phyloP scores from a whole-genome alignment of 148 eudicot species.

The Diospyros lotus region DNA sequence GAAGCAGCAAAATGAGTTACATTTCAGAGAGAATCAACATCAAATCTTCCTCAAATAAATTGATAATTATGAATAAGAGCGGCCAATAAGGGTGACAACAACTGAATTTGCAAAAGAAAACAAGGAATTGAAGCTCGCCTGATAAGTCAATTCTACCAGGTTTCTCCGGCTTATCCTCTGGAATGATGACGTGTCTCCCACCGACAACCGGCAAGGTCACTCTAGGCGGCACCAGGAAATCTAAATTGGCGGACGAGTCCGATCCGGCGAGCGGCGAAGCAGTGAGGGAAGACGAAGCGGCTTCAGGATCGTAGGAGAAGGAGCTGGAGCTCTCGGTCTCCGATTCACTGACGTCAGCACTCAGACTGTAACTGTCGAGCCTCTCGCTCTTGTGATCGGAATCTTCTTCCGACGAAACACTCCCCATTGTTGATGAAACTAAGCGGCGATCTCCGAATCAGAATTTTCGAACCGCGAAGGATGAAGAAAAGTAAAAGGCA shows the following conservation, averaged over 20 bases:
- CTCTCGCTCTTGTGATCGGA: conserved; percentile 7
- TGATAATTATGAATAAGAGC: background rate
- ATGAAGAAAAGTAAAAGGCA: background rate
- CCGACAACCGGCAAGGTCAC: background rate
- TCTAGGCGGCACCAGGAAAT: background rate
- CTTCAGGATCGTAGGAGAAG: conserved; percentile 7
- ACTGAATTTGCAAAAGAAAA: background rate
- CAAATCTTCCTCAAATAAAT: background rate
- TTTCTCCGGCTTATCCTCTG: background rate
- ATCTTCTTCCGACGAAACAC: conserved; percentile 19
- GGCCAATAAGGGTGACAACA: background rate
- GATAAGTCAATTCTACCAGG: background rate
- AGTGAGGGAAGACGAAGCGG: conserved; percentile 13
- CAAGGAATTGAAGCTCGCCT: background rate
- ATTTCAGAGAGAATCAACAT: background rate
- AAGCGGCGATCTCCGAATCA: too few relatives aligned
- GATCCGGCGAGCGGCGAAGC: conserved; percentile 12
- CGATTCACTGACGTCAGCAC: conserved; percentile 19
- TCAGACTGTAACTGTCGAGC: conserved; percentile 12
- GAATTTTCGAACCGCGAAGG: too few relatives aligned
- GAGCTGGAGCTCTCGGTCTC: conserved; percentile 14
- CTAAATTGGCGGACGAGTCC: background rate
- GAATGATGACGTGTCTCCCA: background rate
- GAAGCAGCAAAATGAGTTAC: background rate
- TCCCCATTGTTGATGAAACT: conserved; percentile 6